Conservation (phyloP, 225 moss, liverwort and hornwort genomes). For the Sphagnum contortum region DNA sequence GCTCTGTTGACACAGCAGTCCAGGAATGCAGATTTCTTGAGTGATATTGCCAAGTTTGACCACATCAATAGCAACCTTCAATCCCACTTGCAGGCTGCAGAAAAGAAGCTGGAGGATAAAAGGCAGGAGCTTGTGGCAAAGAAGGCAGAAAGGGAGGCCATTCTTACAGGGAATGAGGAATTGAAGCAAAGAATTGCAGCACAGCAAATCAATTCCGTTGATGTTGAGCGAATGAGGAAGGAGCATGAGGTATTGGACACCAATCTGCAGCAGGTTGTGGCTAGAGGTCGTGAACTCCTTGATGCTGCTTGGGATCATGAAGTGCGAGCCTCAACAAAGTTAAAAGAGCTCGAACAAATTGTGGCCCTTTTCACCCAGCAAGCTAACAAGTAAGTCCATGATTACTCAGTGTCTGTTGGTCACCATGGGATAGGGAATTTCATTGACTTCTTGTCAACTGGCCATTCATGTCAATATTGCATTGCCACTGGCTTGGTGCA, state of each 20-base stretch:
- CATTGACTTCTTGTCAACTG: too few relatives aligned
- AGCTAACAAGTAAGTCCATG: too few relatives aligned
- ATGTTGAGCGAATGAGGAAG: conserved; percentile 77
- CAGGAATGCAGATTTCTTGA: conserved; percentile 52
- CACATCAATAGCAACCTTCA: conserved; percentile 41
- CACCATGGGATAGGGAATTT: too few relatives aligned
- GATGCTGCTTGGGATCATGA: conserved; percentile 79
- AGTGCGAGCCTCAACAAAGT: conserved; percentile 50
- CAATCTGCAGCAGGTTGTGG: conserved; percentile 43
- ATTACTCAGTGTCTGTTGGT: too few relatives aligned
- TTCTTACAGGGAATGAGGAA: conserved; percentile 52
- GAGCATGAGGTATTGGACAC: conserved; percentile 67
- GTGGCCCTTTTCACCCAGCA: conserved; percentile 53
- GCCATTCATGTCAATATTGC: background rate
- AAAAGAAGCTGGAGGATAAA: conserved; percentile 72
- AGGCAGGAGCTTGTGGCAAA: conserved; percentile 53
- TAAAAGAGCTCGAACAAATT: conserved; percentile 59
- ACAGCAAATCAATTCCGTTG: conserved; percentile 65
- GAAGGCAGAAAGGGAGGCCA: conserved; percentile 55
- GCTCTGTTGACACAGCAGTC: conserved; percentile 43
- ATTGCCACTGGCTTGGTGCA: conserved; percentile 5
- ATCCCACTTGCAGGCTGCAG: conserved; percentile 61
- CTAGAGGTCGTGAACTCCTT: conserved; percentile 63
- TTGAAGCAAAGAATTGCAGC: conserved; percentile 49
- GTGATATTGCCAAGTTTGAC: conserved; percentile 68